Conservation (phyloP, 2,329 filamentous ascomycete genomes). For the Aspergillus sergii region DNA sequence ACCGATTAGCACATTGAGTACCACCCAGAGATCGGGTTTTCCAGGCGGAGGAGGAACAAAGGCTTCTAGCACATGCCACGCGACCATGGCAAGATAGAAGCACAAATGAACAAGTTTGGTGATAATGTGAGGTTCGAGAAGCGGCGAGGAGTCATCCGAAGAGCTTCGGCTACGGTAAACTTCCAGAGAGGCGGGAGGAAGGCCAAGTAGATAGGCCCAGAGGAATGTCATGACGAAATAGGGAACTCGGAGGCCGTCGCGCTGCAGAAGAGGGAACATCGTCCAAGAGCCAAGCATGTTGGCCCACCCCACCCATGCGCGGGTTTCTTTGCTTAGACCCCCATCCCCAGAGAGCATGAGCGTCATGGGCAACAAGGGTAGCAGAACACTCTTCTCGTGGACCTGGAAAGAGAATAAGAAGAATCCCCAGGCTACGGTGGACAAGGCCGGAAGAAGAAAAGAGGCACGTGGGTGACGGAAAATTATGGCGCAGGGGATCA, state of each 20-base stretch:
- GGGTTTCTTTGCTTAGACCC: constrained; percentile 73
- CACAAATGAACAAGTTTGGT: constrained; percentile 71
- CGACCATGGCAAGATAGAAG: constrained; percentile 77
- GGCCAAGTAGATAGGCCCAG: constrained; percentile 87
- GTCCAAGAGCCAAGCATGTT: constrained; percentile 91
- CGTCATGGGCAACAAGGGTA: constrained; percentile 93
- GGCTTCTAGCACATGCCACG: constrained; percentile 78
- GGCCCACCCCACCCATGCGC: constrained; percentile 94
- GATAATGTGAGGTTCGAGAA: constrained; percentile 55
- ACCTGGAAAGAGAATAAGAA: constrained; percentile 98
- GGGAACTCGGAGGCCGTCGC: constrained; percentile 80
- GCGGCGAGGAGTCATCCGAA: constrained; percentile 36
- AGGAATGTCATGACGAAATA: constrained; percentile 83
- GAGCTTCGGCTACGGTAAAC: constrained; percentile 62
- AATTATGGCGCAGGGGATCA: constrained; percentile 76
- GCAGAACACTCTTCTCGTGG: constrained; percentile 93
- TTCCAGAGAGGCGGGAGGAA: constrained; percentile 75
- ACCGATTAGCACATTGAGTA: constrained; percentile 84
- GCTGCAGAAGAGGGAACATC: constrained; percentile 84
- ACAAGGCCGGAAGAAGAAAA: constrained; percentile 76
- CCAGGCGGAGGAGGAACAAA: constrained; percentile 67
- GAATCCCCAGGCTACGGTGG: constrained; percentile 90
- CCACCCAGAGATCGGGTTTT: constrained; percentile 94
- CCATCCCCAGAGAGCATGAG: constrained; percentile 77
- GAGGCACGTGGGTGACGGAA: constrained; percentile 77